Base-by-base conservation (phyloP, 2,329 filamentous ascomycete genomes). In the Leptographium radiaticola region DNA sequence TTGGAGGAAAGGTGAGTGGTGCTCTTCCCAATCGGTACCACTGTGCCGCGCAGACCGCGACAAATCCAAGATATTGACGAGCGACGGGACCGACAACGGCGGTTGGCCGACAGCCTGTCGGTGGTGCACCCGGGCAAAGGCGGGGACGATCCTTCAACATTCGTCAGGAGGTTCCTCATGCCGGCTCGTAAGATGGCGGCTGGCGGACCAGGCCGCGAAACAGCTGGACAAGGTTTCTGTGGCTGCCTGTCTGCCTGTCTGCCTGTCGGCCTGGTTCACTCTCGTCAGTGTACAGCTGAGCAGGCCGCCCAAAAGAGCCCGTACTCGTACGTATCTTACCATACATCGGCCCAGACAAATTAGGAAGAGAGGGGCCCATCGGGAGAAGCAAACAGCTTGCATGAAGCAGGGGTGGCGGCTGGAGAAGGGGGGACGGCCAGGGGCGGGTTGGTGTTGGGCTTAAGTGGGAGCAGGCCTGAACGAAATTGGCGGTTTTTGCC, bases 371-470 rank as follows among this genome's bases (percentile, higher is more conserved):
- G 20, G 36, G 39, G 47, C n/a, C 25, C 52, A 31, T 12, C 34
- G 46, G 46, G n/a, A 49, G 12, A 43, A 31, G 45, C 42, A 44
- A 38, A 52, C 36, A 46, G 47, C 36, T 31, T 46, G 55, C 50
- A 54, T 55, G 50, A 55, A 48, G 53, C 45, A 54, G 42, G 55
- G 44, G 42, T 44, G 10, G 42, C 4, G 18, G 42, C 18, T 13
- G 7, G 30, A 10, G 44, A 11, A 45, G 12, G 20, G 20, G 52
- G 49, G 47, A 56, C 36, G 51, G 18, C 7, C 20, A 38, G 48
- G 54, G 51, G 52, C 16, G 40, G 30, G 12, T 34, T 33, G 25
- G 25, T 25, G n/a, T 46, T 43, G 47, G 47, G 44, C 42, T 25
- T 18, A 8, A 18, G 13, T 12, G 18, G 48, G 18, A 30, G 36